phyloP scores from a whole-genome alignment of 164 flowering plant genomes.

The Santalum album region DNA sequence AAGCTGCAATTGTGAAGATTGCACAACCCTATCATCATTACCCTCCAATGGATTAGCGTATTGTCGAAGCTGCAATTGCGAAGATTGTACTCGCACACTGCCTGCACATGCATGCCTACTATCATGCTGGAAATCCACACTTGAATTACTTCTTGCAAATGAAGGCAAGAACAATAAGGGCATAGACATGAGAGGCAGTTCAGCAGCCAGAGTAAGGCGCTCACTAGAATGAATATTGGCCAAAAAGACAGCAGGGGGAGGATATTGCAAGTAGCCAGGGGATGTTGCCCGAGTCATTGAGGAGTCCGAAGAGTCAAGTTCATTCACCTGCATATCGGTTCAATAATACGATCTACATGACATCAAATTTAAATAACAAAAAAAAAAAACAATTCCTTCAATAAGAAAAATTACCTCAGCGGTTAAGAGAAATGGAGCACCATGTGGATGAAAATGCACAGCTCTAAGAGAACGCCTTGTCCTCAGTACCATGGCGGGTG shows the following conservation, averaged over 20 bases:
- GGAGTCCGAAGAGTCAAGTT: slow-evolving; percentile 5
- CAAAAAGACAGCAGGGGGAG: slow-evolving; percentile 6
- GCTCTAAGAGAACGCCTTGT: slow-evolving; percentile 2
- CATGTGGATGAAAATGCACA: slow-evolving; percentile 5
- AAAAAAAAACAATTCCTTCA: neutral
- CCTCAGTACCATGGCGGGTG: slow-evolving; percentile 3
- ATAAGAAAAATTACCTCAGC: slow-evolving; percentile 1
- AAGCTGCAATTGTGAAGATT: neutral
- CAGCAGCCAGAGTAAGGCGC: slow-evolving; percentile 1
- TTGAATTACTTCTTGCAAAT: neutral
- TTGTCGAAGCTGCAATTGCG: neutral
- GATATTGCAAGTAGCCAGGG: slow-evolving; percentile 2
- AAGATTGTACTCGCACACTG: neutral
- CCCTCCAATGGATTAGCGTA: neutral
- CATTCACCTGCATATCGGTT: slow-evolving; percentile 3
- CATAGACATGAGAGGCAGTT: slow-evolving; percentile 1
- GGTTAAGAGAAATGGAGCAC: slow-evolving; percentile 1
- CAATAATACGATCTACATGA: neutral
- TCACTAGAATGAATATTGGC: slow-evolving; percentile 1
- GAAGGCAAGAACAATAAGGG: neutral
- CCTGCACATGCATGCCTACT: neutral
- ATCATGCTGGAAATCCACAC: neutral
- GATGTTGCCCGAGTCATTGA: slow-evolving; percentile 1
- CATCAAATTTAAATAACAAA: neutral
- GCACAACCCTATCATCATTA: neutral